phyloP scores from a whole-genome alignment of 192 early-diverging fungal species.

The Coemansia nantahalensis region DNA sequence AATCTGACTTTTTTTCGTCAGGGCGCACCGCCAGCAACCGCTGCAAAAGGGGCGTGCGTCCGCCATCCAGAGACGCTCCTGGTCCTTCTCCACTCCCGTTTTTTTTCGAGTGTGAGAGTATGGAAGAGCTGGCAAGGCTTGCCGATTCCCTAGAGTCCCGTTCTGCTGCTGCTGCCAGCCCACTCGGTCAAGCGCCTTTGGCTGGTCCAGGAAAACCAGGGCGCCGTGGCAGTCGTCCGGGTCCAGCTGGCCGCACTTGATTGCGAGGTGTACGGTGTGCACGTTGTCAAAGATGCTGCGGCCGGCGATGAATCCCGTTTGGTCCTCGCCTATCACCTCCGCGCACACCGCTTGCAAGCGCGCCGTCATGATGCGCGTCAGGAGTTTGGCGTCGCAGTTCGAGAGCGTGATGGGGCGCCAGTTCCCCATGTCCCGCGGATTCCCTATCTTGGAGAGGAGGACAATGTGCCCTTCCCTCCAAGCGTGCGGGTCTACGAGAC shows the following conservation, averaged over 20 bases:
- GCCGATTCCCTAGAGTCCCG: too few species aligned
- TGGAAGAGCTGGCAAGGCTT: too few species aligned
- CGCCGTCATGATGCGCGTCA: conserved; percentile 5
- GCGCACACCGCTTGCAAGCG: conserved; percentile 1
- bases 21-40: too few species aligned
- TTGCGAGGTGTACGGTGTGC: not conserved
- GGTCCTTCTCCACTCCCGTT: too few species aligned
- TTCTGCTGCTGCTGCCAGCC: too few species aligned
- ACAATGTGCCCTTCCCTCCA: not conserved
- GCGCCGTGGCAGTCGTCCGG: too few species aligned
- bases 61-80: too few species aligned
- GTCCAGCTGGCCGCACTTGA: not conserved
- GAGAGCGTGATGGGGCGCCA: conserved; percentile 3
- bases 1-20: too few species aligned
- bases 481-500: not conserved
- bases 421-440: conserved; percentile 5
- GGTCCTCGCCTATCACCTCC: not conserved
- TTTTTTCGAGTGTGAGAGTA: too few species aligned
- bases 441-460: conserved; percentile 7
- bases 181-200: too few species aligned
- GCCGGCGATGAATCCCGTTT: not conserved
- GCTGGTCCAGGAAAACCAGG: too few species aligned
- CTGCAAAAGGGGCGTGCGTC: too few species aligned
- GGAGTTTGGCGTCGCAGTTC: conserved; percentile 5
- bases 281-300: conserved; percentile 6